phyloP scores from a whole-genome alignment of 331 rosid species.

The Rosa hybrid region DNA sequence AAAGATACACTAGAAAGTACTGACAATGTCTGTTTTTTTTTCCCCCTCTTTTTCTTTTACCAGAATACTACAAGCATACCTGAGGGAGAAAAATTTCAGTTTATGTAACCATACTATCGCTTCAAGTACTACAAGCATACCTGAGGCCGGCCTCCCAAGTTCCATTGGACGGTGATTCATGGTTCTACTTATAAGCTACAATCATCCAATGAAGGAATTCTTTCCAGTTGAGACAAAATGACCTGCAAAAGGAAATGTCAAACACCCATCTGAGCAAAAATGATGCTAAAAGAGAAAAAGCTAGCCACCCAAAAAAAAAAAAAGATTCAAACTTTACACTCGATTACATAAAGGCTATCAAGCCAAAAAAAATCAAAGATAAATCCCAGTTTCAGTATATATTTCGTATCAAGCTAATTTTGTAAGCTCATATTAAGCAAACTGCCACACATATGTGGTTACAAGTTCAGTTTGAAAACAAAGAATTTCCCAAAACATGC shows the following conservation, averaged over 20 bases:
- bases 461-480: background rate
- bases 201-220: constrained; percentile 38
- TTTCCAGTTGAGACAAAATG: constrained; percentile 26
- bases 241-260: constrained; percentile 23
- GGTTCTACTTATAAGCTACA: constrained; percentile 33
- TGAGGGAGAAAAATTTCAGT: constrained; percentile 27
- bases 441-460: background rate
- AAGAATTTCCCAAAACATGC: background rate
- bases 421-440: background rate
- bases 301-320: background rate
- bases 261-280: constrained; percentile 7
- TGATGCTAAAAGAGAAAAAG: background rate
- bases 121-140: constrained; percentile 38
- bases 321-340: background rate
- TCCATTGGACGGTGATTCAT: constrained; percentile 49
- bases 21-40: too few species aligned
- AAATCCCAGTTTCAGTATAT: background rate
- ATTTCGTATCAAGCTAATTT: background rate
- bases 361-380: background rate
- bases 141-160: constrained; percentile 65
- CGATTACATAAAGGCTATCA: background rate
- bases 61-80: constrained; percentile 47
- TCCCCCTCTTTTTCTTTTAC: background rate
- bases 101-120: too few species aligned
- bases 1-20: background rate